Evolutionary conservation across 371 early-diverging fungal species (phyloP), one percentile per base, ranked within the genome.

Genomic region (Mycotypha africana): DNA sequence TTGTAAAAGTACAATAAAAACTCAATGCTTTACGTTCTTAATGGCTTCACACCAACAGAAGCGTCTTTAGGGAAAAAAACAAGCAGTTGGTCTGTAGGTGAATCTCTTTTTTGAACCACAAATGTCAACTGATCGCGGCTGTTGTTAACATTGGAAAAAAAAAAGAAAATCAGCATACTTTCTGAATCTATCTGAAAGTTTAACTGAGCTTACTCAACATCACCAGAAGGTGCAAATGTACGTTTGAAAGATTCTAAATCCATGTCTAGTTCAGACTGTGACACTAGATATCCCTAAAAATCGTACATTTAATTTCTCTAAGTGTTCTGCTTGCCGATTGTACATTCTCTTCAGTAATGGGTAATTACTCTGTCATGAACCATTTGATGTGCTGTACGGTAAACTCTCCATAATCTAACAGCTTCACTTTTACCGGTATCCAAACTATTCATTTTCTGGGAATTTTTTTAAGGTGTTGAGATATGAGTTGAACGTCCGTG

Each of bases 41-140:
- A 81, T n/a, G 89, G 85, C 58, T 92, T 91, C 33, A 94, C 87
- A 53, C 97, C 95, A 11, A 97, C 89, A 4, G 89, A 84, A 35
- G 80, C 77, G 28, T 90, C 94, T 34, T 92, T 91, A 15, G 93
- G 86, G 76, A 97, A 95, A 61, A 94, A 92, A 2, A 94, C 88
- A 36, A 93, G 77, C 55, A 95, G 69, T 60, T 92, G 90, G 54
- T 91, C 92, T 25, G 82, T 75, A 14, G 85, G 86, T 58, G 86
- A 84, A 56, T 86, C 83, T 53, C 80, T 81, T 66, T 87, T 86
- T 53, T 91, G 84, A 11, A 94, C 93, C 41, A 91, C 72, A 65
- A 93, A 94, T 19, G 87, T 90, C 65, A 95, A 75, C 11, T 69
- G 70, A 36, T 77, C 74, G 26, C 95, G 92, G 57, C 89, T 89